Percentiles rank a stretch among this genome's conserved stretches.
phyloP scores from a whole-genome alignment of 2,329 filamentous ascomycete genomes.

The Polytolypa hystricis region DNA sequence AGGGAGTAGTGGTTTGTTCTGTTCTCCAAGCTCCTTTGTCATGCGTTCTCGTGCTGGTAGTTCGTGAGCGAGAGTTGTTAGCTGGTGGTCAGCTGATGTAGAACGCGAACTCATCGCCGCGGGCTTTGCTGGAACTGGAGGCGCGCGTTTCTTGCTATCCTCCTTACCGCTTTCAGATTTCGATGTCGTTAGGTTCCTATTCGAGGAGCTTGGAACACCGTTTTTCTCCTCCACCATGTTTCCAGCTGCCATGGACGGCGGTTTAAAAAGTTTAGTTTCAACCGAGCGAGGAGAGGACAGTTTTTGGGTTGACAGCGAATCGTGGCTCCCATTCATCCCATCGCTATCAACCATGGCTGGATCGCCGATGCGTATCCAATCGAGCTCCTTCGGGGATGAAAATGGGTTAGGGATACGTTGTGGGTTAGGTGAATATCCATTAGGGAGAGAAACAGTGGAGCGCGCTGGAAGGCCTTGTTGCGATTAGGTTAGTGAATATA shows the following conservation, averaged over 20 bases:
- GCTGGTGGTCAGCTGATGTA: neutral
- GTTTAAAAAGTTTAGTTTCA: no score
- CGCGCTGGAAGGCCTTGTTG: conserved; percentile 57
- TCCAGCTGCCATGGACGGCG: no score
- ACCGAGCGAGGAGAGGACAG: no score
- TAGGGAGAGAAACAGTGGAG: conserved; percentile 58
- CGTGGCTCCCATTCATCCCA: conserved; percentile 11
- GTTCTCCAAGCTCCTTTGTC: neutral
- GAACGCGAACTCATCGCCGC: conserved; percentile 7
- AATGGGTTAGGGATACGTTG: conserved; percentile 74
- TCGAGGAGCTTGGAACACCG: no score
- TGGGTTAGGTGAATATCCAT: conserved; percentile 57
- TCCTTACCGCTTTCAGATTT: no score
- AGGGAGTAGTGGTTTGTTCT: neutral
- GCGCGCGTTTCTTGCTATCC: conserved; percentile 3
- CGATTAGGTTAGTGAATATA: conserved; percentile 11
- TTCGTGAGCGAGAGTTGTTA: neutral
- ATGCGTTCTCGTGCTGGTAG: neutral
- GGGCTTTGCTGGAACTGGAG: conserved; percentile 6
- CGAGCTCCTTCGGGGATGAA: conserved; percentile 57
- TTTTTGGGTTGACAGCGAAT: no score
- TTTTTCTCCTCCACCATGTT: no score
- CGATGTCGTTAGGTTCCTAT: no score
- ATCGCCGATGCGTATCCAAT: conserved; percentile 56
- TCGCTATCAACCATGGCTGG: conserved; percentile 7